Conservation (phyloP, 2,329 filamentous ascomycete genomes). For the Didymosphaeria variabile region DNA sequence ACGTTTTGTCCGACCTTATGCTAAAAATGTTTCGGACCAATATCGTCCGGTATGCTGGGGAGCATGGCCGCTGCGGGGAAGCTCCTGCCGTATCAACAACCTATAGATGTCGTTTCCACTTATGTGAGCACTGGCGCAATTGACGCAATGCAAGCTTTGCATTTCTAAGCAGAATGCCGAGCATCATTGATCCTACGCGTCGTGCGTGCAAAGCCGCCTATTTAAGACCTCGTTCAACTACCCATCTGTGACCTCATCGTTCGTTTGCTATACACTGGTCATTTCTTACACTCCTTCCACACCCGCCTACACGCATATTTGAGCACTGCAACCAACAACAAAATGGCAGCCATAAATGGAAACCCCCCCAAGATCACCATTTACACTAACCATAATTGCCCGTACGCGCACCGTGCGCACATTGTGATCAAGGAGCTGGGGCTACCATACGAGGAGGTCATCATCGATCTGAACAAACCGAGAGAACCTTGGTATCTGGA, state of each 20-base stretch:
- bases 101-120: not conserved
- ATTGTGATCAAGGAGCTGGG: constrained; percentile 74
- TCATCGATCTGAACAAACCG: constrained; percentile 74
- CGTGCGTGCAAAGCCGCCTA: not conserved
- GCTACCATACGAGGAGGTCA: constrained; percentile 73
- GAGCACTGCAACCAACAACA: constrained; percentile 4
- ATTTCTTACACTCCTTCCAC: not conserved
- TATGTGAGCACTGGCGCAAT: not conserved
- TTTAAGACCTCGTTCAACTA: not conserved
- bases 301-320: not conserved
- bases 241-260: not conserved
- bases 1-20: not conserved
- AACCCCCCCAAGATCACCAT: constrained; percentile 65
- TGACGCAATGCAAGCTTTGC: constrained; percentile 22
- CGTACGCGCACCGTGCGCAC: constrained; percentile 79
- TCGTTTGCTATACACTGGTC: not conserved
- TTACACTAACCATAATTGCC: constrained; percentile 76
- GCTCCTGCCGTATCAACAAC: not conserved
- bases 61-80: constrained; percentile 1
- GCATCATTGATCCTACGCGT: not conserved
- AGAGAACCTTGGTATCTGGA: constrained; percentile 77
- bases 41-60: not conserved
- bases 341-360: constrained; percentile 36
- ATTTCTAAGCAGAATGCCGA: constrained; percentile 18
- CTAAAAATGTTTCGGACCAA: not conserved